Evolutionary conservation across 2,329 filamentous ascomycete species (phyloP).

Genomic region (Microthyrium microscopicum): DNA sequence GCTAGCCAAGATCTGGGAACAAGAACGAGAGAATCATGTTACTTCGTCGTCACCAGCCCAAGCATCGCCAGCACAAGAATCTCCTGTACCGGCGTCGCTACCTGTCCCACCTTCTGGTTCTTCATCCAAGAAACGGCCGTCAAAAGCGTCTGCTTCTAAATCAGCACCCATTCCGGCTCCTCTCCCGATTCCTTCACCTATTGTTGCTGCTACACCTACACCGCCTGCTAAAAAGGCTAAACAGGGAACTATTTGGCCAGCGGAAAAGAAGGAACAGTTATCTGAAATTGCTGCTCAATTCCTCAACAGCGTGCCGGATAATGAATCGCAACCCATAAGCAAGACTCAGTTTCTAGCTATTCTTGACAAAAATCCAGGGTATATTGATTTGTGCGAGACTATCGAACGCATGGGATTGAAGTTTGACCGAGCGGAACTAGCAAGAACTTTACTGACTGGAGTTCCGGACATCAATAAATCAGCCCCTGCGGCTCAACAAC

Average conservation of each 20-base stretch:
- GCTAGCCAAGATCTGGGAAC: slow-evolving; percentile 39
- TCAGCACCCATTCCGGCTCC: slow-evolving; percentile 2
- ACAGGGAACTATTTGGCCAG: slow-evolving; percentile 30
- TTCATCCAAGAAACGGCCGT: slow-evolving; percentile 2
- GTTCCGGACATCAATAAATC: slow-evolving; percentile 27
- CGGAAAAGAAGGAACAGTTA: slow-evolving; percentile 32
- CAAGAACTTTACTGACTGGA: slow-evolving; percentile 30
- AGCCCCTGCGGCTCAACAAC: background rate
- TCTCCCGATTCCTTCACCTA: slow-evolving; percentile 1
- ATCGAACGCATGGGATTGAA: slow-evolving; percentile 32
- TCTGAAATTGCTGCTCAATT: slow-evolving; percentile 32
- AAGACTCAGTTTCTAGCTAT: slow-evolving; percentile 27
- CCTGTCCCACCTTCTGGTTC: slow-evolving; percentile 2
- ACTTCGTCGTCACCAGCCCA: background rate
- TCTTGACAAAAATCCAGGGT: slow-evolving; percentile 37
- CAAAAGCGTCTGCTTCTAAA: background rate
- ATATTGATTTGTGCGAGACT: slow-evolving; percentile 36
- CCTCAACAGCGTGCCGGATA: slow-evolving; percentile 26
- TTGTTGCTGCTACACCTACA: background rate
- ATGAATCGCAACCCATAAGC: slow-evolving; percentile 21
- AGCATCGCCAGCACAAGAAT: background rate
- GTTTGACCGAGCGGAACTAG: slow-evolving; percentile 36
- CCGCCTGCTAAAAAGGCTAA: slow-evolving; percentile 7
- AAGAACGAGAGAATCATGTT: slow-evolving; percentile 27
- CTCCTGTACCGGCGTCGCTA: background rate